Base-by-base conservation (phyloP, 2,329 filamentous ascomycete genomes). In the Epichloe scottii region DNA sequence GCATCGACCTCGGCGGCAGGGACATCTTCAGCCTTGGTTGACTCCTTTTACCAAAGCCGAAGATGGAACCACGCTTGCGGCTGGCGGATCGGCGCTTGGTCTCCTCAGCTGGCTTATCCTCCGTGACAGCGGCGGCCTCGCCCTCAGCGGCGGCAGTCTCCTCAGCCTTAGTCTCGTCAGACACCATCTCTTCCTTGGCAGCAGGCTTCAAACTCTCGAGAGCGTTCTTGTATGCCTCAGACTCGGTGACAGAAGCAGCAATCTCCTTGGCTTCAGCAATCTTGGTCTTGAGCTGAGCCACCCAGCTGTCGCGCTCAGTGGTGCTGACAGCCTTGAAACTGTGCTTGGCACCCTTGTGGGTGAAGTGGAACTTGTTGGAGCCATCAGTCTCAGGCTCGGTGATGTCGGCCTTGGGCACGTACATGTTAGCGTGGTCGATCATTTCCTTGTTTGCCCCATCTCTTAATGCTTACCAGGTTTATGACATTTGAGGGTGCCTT, bases 241-340 rank as follows among this genome's bases (percentile, higher is more conserved):
- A 84, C 70, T 84, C 82, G 57, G 80, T 79, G 60, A 96, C 79
- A 51, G 77, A 77, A 57, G 86, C 76, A 63, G 83, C 84, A 53
- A 87, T 74, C 61, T 85, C 84, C 78, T 93, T 94, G 63, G 89
- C 90, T 73, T 95, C 89, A 48, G 82, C 78, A 49, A 87, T 79
- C 76, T 90, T 88, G 63, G 79, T 72, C 79, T 93, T 89, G 60
- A 95, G 69, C 63, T 90, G 85, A 56, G 82, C 73, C 62, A 95
- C 81, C 93, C 93, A 97, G 78, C 86, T 88, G 70, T 95, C 89
- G 66, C 91, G 89, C 73, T 96, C 89, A 53, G 81, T 74, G 46
- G 79, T 62, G 62, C 65, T 84, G 62, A 74, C 63, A 52, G 91
- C 88, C 80, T 96, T 91, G 78, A 98, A 95, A 54, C 79, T 79